phyloP scores from a whole-genome alignment of 208 protist genomes.

The Balamuthia mandrillaris region DNA sequence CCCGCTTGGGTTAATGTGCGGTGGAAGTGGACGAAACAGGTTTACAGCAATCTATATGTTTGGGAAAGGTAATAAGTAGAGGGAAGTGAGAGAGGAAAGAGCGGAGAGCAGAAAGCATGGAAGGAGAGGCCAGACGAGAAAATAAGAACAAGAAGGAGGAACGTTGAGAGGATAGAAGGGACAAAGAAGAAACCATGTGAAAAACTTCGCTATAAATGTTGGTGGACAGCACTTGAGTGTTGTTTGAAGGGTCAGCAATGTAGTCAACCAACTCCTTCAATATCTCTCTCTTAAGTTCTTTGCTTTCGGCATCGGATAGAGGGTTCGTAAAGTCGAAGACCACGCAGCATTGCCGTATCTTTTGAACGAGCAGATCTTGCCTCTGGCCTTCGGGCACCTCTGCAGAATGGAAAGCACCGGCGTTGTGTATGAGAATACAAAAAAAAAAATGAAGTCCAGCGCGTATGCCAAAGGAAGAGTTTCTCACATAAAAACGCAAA shows the following conservation, averaged over 20 bases:
- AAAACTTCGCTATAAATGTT: not conserved
- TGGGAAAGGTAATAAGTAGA: not conserved
- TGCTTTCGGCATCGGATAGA: not conserved
- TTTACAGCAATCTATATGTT: constrained; percentile 59
- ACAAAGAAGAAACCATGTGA: not conserved
- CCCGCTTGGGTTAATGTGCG: constrained; percentile 48
- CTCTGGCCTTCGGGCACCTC: not conserved
- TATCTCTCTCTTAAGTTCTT: not conserved
- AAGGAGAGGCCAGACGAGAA: not conserved
- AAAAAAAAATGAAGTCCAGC: not conserved
- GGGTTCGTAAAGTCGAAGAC: not conserved
- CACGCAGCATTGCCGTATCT: constrained; percentile 9
- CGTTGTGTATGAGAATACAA: no score
- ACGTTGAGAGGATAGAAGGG: not conserved
- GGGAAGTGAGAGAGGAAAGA: not conserved
- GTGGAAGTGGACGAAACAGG: constrained; percentile 69
- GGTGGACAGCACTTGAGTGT: not conserved
- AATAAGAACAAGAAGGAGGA: not conserved
- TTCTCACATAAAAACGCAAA: not conserved
- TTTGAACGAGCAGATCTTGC: not conserved
- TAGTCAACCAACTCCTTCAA: not conserved
- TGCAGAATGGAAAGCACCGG: not conserved
- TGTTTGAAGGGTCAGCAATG: not conserved
- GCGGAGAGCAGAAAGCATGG: not conserved
- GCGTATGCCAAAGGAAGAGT: not conserved